Percentiles rank a stretch among this genome's conserved stretches.
Evolutionary conservation across 352 stramenopile species (phyloP).

Genomic region (Phytophthora syringae): DNA sequence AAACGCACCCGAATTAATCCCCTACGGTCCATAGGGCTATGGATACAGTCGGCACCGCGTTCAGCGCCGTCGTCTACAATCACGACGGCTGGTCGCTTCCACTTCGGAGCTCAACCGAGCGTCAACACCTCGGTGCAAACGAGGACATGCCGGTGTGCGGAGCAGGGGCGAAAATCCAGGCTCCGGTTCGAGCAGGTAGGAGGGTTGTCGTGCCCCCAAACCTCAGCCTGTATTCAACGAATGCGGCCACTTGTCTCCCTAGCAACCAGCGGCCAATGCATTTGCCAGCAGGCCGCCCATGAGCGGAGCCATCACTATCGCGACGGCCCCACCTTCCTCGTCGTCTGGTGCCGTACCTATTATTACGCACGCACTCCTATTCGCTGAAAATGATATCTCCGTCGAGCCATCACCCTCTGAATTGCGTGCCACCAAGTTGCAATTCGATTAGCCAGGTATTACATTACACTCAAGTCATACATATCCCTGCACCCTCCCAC

Average conservation of each 20-base stretch:
- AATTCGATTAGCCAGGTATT: too few species aligned
- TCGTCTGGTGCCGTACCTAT: constrained; percentile 25
- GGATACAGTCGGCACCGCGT: background rate
- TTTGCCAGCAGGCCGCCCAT: background rate
- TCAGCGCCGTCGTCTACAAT: background rate
- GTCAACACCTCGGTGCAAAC: too few species aligned
- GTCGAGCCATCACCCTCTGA: too few species aligned
- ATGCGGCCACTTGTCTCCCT: constrained; percentile 1
- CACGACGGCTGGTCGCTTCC: too few species aligned
- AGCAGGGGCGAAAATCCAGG: constrained; percentile 36
- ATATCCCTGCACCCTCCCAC: too few species aligned
- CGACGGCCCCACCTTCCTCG: constrained; percentile 18
- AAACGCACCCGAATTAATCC: constrained; percentile 5
- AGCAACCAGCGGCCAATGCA: constrained; percentile 2
- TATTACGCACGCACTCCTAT: constrained; percentile 12
- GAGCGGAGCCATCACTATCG: constrained; percentile 18
- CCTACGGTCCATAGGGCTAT: background rate
- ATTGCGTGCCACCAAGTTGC: too few species aligned
- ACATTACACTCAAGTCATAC: too few species aligned
- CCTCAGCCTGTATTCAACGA: constrained; percentile 16
- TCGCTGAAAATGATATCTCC: constrained; percentile 4
- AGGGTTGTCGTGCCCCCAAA: background rate
- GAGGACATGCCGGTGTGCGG: constrained; percentile 15
- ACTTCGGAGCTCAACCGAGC: too few species aligned
- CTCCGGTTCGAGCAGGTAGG: too few species aligned